Conservation (phyloP, 1,284 basidiomycete species). For the Grifola frondosa region DNA sequence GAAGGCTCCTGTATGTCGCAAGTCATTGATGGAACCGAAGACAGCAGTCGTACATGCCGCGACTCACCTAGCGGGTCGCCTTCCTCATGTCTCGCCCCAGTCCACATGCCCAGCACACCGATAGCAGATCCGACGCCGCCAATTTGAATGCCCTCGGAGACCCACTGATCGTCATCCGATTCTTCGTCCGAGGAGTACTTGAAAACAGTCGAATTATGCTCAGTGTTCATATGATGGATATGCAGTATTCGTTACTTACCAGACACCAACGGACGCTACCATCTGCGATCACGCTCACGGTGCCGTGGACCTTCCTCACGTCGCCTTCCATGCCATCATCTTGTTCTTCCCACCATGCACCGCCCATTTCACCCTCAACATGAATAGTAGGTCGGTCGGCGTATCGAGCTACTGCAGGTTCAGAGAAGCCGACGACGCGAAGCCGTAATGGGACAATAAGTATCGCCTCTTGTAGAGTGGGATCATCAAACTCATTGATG, state of each 20-base stretch:
- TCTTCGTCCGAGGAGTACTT: slow-evolving; percentile 27
- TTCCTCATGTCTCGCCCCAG: slow-evolving; percentile 50
- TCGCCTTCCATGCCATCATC: slow-evolving; percentile 15
- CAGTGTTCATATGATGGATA: no score
- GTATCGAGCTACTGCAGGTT: slow-evolving; percentile 34
- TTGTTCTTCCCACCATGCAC: no score
- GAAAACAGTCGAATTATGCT: slow-evolving; percentile 7
- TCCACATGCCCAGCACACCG: slow-evolving; percentile 60
- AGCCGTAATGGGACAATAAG: slow-evolving; percentile 57
- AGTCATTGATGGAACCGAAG: background rate
- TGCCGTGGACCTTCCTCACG: slow-evolving; percentile 40
- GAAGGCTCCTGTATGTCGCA: slow-evolving; percentile 13
- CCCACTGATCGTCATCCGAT: slow-evolving; percentile 42
- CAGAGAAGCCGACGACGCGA: slow-evolving; percentile 41
- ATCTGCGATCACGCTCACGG: slow-evolving; percentile 50
- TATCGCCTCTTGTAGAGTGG: slow-evolving; percentile 47
- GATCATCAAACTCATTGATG: slow-evolving; percentile 30
- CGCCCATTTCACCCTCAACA: slow-evolving; percentile 44
- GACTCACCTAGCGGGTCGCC: slow-evolving; percentile 48
- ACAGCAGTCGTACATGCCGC: background rate
- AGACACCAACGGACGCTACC: slow-evolving; percentile 54
- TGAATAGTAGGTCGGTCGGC: slow-evolving; percentile 49
- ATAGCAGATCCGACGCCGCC: slow-evolving; percentile 51
- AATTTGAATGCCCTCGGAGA: slow-evolving; percentile 56
- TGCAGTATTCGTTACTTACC: slow-evolving; percentile 43